Base-by-base conservation (phyloP, 331 rosid species). In the Telfairia occidentalis region DNA sequence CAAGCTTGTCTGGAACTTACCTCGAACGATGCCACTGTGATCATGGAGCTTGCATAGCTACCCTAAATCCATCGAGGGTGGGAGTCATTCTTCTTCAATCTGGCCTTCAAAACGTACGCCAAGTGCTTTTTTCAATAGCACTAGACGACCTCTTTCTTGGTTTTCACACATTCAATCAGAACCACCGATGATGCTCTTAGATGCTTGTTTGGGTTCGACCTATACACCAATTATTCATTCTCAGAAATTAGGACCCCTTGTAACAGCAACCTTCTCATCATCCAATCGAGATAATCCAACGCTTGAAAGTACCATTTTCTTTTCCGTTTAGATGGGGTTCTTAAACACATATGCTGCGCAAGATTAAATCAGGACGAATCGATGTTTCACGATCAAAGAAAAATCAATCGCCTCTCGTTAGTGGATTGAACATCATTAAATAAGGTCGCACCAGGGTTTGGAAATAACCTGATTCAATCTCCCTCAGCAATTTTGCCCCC, bases 401-500 rank as follows among this genome's bases (percentile, higher is more conserved):
- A 18, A 40, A 18, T 24, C 4, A 2, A 52, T 79, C 87, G 90
- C 97, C 96, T 92, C 84, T 92, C 90, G 90, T 85, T n/a, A n/a
- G n/a, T n/a, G n/a, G n/a, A n/a, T n/a, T 15, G 49, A 26, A 1
- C 9, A 40, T 19, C 10, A 67, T 5, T 67, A 42, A 67, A 42
- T 18, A 11, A 3, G 23, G n/a, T 30, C 45, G 21, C 9, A 13
- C 1, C 15, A 65, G 1, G 53, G 29, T 38, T 54, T 26, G 80
- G 75, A 70, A 26, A 19, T 57, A 38, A 91, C 96, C 93, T 89
- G 71, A 89, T 80, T 40, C 94, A 87, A 74, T 92, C 97, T 85
- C 96, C 97, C 65, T 85, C 81, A 88, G 89, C 97, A 86, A 88
- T 73, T 79, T 85, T 18, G 34, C 50, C 21, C 23, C 11, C 57